Evolutionary conservation across 139 green algal genomes (phyloP).

Genomic region (Chlorella sp.): DNA sequence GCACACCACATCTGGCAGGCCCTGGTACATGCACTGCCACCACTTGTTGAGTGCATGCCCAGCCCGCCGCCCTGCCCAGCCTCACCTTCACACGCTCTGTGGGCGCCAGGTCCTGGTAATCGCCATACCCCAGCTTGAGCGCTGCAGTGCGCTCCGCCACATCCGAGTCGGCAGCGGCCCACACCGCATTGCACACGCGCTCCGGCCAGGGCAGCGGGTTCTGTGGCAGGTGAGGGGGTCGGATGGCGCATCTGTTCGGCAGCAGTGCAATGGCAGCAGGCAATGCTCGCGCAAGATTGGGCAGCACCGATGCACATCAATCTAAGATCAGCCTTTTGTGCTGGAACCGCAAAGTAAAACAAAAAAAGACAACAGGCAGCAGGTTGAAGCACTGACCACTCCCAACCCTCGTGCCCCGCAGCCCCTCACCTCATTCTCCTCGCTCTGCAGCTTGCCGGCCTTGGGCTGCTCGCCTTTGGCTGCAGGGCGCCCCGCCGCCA

Average conservation of each 20-base stretch:
- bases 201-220: constrained; percentile 58
- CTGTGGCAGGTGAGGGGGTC: background rate
- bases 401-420: background rate
- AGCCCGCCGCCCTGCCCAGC: too few relatives aligned
- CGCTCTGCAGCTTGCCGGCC: constrained; percentile 13
- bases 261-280: too few relatives aligned
- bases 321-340: too few relatives aligned
- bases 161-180: background rate
- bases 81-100: constrained; percentile 58
- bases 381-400: too few relatives aligned
- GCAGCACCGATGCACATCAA: too few relatives aligned
- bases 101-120: constrained; percentile 70
- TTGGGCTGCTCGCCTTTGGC: constrained; percentile 23
- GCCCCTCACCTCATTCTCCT: constrained; percentile 32
- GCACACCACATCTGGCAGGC: too few relatives aligned
- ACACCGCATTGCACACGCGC: constrained; percentile 43
- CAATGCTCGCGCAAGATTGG: too few relatives aligned
- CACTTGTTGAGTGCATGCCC: too few relatives aligned
- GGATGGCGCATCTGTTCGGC: too few relatives aligned
- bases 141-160: constrained; percentile 42
- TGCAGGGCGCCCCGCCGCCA: constrained; percentile 26
- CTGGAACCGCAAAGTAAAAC: too few relatives aligned
- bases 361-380: too few relatives aligned
- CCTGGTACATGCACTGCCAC: too few relatives aligned
- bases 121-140: constrained; percentile 55